Evolutionary conservation across 2,329 filamentous ascomycete species (phyloP).

Genomic region (Epichloe gansuensis): DNA sequence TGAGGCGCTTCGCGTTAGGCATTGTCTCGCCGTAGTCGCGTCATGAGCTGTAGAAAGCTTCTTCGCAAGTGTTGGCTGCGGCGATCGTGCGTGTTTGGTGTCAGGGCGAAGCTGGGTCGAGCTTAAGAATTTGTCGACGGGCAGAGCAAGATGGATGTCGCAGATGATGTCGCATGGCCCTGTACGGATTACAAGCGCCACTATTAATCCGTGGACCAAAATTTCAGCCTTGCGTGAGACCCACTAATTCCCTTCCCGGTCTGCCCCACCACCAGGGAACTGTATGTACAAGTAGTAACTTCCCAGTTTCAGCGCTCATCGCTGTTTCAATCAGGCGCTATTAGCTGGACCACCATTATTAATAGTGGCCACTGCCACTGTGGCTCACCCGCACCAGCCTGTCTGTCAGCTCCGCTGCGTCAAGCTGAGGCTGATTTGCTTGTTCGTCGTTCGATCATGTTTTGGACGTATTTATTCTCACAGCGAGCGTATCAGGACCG

Average conservation of each 20-base stretch:
- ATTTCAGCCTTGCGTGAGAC: constrained; percentile 13
- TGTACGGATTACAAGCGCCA: background rate
- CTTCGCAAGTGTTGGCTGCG: background rate
- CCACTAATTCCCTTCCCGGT: constrained; percentile 2
- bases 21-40: constrained; percentile 20
- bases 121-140: background rate
- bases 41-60: constrained; percentile 3
- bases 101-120: background rate
- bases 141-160: background rate
- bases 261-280: background rate
- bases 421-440: background rate
- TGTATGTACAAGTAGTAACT: too few species aligned
- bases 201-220: constrained; percentile 3
- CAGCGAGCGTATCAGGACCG: background rate
- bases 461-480: background rate
- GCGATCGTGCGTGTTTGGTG: background rate
- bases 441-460: background rate
- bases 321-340: background rate
- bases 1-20: constrained; percentile 49
- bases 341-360: background rate
- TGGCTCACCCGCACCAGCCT: background rate
- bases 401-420: background rate
- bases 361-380: background rate
- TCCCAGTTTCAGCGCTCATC: background rate
- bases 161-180: background rate